phyloP scores from a whole-genome alignment of 1,284 basidiomycete species.

The Pholiota adiposa region DNA sequence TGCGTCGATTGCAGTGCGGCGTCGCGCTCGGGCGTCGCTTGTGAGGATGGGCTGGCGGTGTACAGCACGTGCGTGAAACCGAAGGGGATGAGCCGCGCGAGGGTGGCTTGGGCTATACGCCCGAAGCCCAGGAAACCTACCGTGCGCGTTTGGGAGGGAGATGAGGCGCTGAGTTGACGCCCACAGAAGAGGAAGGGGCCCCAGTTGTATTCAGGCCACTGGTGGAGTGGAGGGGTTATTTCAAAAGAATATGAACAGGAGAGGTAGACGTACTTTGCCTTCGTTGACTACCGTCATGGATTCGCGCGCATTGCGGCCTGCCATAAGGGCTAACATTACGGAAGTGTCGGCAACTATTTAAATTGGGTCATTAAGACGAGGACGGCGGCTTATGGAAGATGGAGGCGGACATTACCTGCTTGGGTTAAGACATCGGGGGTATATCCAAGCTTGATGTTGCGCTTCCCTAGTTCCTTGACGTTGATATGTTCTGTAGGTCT shows the following conservation, averaged over 20 bases:
- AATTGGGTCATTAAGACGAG: neutral
- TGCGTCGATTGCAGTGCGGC: conserved; percentile 49
- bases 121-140: conserved; percentile 95
- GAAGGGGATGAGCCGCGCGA: conserved; percentile 80
- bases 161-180: conserved; percentile 69
- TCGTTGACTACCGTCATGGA: conserved; percentile 68
- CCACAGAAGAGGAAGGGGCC: conserved; percentile 83
- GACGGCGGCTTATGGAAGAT: too few species aligned
- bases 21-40: conserved; percentile 54
- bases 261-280: conserved; percentile 56
- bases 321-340: conserved; percentile 91
- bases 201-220: conserved; percentile 75
- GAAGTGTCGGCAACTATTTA: conserved; percentile 81
- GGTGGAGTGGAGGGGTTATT: neutral
- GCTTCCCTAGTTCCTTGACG: conserved; percentile 61
- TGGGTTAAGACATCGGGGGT: conserved; percentile 91
- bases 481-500: conserved; percentile 77
- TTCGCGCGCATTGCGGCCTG: conserved; percentile 76
- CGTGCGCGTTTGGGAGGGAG: conserved; percentile 59
- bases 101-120: conserved; percentile 83
- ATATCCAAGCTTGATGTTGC: conserved; percentile 82
- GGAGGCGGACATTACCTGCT: too few species aligned
- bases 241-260: neutral
- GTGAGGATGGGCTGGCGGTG: conserved; percentile 55
- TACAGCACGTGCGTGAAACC: conserved; percentile 75